These are phyloP conservation scores for Citrullus colocynthis DNA, from an alignment of 306 rosid species.

Conservation along the genomic window DNA sequence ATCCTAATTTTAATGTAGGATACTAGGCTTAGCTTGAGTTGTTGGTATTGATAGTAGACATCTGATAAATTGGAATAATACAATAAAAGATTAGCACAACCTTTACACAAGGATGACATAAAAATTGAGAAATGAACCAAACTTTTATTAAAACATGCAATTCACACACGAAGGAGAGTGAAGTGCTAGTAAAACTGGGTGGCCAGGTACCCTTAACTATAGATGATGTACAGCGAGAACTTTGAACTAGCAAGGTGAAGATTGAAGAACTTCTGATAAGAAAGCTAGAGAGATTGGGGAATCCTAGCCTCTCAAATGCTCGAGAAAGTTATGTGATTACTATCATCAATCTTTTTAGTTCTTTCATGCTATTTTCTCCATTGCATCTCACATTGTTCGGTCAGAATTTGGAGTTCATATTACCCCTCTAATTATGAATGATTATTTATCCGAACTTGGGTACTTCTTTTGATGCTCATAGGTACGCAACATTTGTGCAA, in stretches of 20 bases:
- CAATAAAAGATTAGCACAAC: neutral
- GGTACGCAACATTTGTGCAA: conserved; percentile 47
- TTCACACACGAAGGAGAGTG: neutral
- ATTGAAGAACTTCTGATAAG: neutral
- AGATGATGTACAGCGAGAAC: neutral
- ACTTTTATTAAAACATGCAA: neutral
- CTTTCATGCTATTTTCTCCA: neutral
- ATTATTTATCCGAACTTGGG: neutral
- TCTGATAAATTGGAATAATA: neutral
- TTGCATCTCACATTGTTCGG: neutral
- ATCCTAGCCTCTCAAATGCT: neutral
- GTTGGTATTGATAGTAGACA: neutral
- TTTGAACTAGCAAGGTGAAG: neutral
- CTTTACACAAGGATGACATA: neutral
- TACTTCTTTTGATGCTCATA: conserved; percentile 11
- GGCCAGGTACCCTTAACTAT: no score
- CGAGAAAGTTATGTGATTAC: no score
- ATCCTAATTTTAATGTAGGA: no score
- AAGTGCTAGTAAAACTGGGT: neutral
- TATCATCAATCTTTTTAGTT: neutral
- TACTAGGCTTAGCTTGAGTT: neutral
- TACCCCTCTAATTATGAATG: neutral
- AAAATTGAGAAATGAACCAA: neutral
- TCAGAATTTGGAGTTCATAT: neutral
- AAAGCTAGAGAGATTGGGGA: neutral